Percentiles rank a stretch among this genome's conserved stretches.
phyloP scores from a whole-genome alignment of 1,139 yeast species.

The Suhomyces bolitotheri region DNA sequence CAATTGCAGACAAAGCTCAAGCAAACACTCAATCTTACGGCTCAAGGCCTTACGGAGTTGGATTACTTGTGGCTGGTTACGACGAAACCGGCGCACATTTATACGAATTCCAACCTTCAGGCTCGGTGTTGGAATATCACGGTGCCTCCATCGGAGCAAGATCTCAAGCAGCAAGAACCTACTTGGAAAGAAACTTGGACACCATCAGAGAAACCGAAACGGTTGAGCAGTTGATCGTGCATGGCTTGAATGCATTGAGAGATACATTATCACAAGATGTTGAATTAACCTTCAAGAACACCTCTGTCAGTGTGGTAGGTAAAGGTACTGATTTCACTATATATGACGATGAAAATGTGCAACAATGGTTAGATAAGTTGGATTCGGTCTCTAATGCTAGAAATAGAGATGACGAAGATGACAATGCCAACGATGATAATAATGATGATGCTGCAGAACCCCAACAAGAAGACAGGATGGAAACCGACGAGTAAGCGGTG shows the following conservation, averaged over 20 bases:
- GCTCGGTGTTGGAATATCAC: slow-evolving; percentile 84
- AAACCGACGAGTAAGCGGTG: slow-evolving; percentile 45
- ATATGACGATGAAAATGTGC: slow-evolving; percentile 85
- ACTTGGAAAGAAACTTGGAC: slow-evolving; percentile 81
- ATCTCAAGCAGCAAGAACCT: slow-evolving; percentile 97
- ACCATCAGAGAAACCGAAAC: slow-evolving; percentile 57
- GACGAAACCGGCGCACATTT: slow-evolving; percentile 95
- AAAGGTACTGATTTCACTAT: slow-evolving; percentile 69
- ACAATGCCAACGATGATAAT: slow-evolving; percentile 35
- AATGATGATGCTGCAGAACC: slow-evolving; percentile 16
- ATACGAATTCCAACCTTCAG: slow-evolving; percentile 94
- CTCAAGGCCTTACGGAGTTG: slow-evolving; percentile 97
- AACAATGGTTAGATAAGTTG: slow-evolving; percentile 71
- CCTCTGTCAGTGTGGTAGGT: slow-evolving; percentile 91
- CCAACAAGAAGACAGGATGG: slow-evolving; percentile 49
- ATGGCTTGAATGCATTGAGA: slow-evolving; percentile 87
- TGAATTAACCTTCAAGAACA: slow-evolving; percentile 79
- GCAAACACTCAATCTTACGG: slow-evolving; percentile 95
- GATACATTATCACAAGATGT: slow-evolving; percentile 95
- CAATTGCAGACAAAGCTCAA: slow-evolving; percentile 96
- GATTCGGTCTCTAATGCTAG: slow-evolving; percentile 60
- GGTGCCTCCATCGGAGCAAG: slow-evolving; percentile 99
- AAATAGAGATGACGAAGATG: slow-evolving; percentile 45
- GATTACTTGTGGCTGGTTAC: slow-evolving; percentile 84
- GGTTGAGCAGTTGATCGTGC: slow-evolving; percentile 75